A percentile compares a stretch with the other conserved stretches of the same genome.
These are phyloP conservation scores for Camellia lanceoleosa DNA, from an alignment of 148 eudicot species.

Conservation along the genomic window DNA sequence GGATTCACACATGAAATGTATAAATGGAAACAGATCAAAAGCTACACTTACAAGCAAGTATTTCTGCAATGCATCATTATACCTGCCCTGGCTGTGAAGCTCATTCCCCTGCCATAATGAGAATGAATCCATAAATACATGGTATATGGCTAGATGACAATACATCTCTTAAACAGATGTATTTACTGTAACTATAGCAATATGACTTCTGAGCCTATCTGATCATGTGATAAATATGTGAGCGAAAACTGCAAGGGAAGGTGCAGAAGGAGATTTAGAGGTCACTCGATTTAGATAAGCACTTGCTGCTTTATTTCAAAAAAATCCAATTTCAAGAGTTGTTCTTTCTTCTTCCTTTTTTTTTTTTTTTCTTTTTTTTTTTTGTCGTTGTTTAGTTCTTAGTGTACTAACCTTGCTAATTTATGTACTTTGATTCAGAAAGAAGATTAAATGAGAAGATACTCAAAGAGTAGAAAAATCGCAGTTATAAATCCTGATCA, in stretches of 20 bases:
- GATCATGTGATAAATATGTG: background rate
- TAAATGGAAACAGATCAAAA: constrained; percentile 7
- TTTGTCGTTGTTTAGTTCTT: background rate
- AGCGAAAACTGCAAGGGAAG: background rate
- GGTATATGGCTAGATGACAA: constrained; percentile 2
- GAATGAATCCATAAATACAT: constrained; percentile 12
- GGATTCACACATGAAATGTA: constrained; percentile 17
- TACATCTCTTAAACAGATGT: background rate
- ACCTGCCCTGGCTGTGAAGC: constrained; percentile 81
- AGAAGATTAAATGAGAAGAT: too few relatives aligned
- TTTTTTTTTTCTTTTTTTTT: background rate
- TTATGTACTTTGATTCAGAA: background rate
- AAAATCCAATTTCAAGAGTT: background rate
- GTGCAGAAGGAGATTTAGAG: background rate
- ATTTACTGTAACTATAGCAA: background rate
- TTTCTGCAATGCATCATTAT: constrained; percentile 68
- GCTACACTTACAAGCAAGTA: constrained; percentile 69
- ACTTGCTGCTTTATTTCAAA: background rate
- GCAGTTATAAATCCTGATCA: too few relatives aligned
- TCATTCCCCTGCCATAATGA: constrained; percentile 67
- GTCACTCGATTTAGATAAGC: background rate
- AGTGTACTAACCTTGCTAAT: background rate
- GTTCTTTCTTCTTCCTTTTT: background rate
- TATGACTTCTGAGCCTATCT: background rate
- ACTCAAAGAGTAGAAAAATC: too few relatives aligned